Conservation (phyloP, 139 green algal genomes). For the Chlamydomonas schloesseri region DNA sequence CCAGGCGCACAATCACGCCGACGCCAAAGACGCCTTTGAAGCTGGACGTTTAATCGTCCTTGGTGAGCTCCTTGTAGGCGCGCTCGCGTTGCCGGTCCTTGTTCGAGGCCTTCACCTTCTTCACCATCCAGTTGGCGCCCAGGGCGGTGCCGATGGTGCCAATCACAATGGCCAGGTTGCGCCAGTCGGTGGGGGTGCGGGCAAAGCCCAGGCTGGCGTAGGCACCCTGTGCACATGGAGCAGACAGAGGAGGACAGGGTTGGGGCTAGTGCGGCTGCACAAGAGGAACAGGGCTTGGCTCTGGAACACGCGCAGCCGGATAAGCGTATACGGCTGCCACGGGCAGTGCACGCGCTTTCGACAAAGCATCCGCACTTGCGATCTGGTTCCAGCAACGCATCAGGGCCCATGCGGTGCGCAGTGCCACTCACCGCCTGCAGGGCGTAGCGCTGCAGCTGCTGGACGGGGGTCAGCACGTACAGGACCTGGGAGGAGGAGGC, state of each 20-base stretch:
- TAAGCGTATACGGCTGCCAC: too few relatives aligned
- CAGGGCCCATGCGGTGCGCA: too few relatives aligned
- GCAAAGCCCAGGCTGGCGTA: constrained; percentile 62
- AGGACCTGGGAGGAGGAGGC: constrained; percentile 15
- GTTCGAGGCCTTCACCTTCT: constrained; percentile 31
- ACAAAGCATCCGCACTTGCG: too few relatives aligned
- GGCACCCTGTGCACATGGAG: constrained; percentile 33
- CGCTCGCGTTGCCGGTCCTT: constrained; percentile 45
- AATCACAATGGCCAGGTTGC: constrained; percentile 58
- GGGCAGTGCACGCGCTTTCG: too few relatives aligned
- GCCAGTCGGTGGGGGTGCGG: constrained; percentile 50
- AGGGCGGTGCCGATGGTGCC: constrained; percentile 24
- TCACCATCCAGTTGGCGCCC: constrained; percentile 49
- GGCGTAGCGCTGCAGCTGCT: constrained; percentile 60
- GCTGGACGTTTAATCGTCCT: constrained; percentile 34
- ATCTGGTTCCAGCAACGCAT: too few relatives aligned
- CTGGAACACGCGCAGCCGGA: too few relatives aligned
- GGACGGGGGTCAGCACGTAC: constrained; percentile 58
- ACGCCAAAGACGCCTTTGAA: too few relatives aligned
- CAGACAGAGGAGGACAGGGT: too few relatives aligned
- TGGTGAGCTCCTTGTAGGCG: constrained; percentile 57
- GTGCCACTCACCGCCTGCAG: constrained; percentile 51
- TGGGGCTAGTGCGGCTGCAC: too few relatives aligned
- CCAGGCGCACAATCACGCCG: too few relatives aligned
- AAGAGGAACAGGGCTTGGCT: too few relatives aligned